Conservation (phyloP, 2,329 filamentous ascomycete genomes). For the Arthrobotrys megalospora region DNA sequence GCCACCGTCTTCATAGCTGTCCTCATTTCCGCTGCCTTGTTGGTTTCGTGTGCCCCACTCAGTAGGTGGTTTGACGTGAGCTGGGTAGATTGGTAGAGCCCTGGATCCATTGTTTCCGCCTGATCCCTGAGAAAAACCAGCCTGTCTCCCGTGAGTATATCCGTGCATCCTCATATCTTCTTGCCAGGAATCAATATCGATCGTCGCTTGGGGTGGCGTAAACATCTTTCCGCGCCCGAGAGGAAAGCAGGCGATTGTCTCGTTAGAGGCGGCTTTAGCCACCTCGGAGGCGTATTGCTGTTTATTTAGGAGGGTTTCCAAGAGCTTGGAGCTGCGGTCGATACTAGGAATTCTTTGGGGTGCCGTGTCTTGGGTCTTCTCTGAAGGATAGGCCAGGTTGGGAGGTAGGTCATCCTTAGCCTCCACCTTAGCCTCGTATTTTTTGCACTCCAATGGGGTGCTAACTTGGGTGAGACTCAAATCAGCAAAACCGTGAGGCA, state of each 20-base stretch:
- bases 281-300: background rate
- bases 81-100: constrained; percentile 18
- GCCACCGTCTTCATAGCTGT: background rate
- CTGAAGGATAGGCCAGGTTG: background rate
- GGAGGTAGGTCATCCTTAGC: background rate
- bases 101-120: background rate
- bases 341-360: background rate
- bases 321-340: background rate
- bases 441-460: background rate
- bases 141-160: background rate
- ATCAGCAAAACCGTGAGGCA: background rate
- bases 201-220: background rate
- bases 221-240: background rate
- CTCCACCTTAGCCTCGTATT: background rate
- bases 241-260: background rate
- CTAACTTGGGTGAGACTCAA: background rate
- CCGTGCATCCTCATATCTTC: constrained; percentile 1
- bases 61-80: constrained; percentile 31
- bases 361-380: background rate
- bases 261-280: background rate
- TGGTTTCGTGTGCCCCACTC: constrained; percentile 30
- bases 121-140: background rate
- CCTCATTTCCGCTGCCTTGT: constrained; percentile 11
- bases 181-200: constrained; percentile 5
- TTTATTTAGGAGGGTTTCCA: background rate